Percentiles rank a stretch among this genome's conserved stretches.
phyloP scores from a whole-genome alignment of 2,329 filamentous ascomycete genomes.

The Colletotrichum eremochloae region DNA sequence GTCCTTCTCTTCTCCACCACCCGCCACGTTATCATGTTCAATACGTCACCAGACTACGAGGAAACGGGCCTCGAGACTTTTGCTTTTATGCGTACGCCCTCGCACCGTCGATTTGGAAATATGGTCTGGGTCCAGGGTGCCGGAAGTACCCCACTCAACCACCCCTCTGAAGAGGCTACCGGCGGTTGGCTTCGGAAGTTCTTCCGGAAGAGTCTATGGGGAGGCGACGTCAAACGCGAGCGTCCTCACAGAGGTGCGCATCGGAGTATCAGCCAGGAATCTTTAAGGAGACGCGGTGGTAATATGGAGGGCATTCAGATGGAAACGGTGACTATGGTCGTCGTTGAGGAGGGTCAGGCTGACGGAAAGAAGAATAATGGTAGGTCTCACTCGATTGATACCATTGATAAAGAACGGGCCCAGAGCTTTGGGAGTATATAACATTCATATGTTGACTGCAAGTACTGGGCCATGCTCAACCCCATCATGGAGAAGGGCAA shows the following conservation, averaged over 20 bases:
- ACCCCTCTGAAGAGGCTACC: constrained; percentile 19
- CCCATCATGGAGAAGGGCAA: not conserved
- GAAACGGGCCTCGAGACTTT: constrained; percentile 38
- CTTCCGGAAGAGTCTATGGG: constrained; percentile 10
- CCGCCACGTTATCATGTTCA: constrained; percentile 53
- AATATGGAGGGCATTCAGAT: constrained; percentile 54
- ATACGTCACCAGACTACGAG: constrained; percentile 27
- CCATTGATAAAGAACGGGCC: constrained; percentile 25
- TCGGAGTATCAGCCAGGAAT: constrained; percentile 39
- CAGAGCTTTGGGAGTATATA: constrained; percentile 33
- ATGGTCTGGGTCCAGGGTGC: constrained; percentile 41
- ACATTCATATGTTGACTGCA: too few relatives aligned
- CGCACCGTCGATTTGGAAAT: constrained; percentile 35
- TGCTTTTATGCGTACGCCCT: constrained; percentile 39
- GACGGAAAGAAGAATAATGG: not conserved
- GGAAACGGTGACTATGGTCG: constrained; percentile 59
- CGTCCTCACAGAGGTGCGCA: constrained; percentile 13
- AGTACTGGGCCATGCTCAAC: not conserved
- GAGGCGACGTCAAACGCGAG: not conserved
- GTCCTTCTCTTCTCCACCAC: constrained; percentile 57
- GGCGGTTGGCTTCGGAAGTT: constrained; percentile 35
- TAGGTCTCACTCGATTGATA: constrained; percentile 28
- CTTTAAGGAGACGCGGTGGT: constrained; percentile 16
- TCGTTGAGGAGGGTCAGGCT: constrained; percentile 50
- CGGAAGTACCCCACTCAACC: constrained; percentile 12